phyloP scores from a whole-genome alignment of 2,329 filamentous ascomycete genomes.

The Colletotrichum costaricense region DNA sequence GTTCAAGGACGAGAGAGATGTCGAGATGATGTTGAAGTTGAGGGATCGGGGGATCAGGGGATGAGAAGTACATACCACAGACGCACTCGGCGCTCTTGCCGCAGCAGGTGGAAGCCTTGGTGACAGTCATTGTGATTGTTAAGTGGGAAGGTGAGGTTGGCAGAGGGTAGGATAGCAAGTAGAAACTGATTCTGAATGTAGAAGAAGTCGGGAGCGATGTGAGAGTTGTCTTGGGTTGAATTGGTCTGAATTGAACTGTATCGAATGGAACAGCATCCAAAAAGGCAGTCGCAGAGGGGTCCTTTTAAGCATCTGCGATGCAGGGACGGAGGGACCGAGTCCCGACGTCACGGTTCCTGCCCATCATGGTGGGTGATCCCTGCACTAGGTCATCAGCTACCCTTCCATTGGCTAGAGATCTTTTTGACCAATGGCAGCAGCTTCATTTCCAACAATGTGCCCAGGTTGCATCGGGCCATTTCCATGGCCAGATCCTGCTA shows the following conservation, averaged over 20 bases:
- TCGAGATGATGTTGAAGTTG: background rate
- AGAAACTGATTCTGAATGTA: background rate
- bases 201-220: background rate
- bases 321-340: slow-evolving; percentile 30
- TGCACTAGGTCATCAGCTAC: slow-evolving; percentile 22
- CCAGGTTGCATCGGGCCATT: slow-evolving; percentile 2
- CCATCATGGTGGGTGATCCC: background rate
- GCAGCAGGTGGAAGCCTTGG: slow-evolving; percentile 65
- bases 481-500: slow-evolving; percentile 9
- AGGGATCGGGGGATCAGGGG: background rate
- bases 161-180: background rate
- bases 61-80: slow-evolving; percentile 61
- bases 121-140: slow-evolving; percentile 46
- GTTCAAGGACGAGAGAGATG: slow-evolving; percentile 10
- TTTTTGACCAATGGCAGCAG: background rate
- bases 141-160: background rate
- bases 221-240: background rate
- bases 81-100: slow-evolving; percentile 64
- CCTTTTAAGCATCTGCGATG: slow-evolving; percentile 30
- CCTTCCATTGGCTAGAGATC: slow-evolving; percentile 22
- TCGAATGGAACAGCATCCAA: background rate
- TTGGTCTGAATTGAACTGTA: background rate
- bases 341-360: slow-evolving; percentile 32
- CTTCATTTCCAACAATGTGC: slow-evolving; percentile 2
- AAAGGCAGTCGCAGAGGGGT: slow-evolving; percentile 2